Evolutionary conservation across 139 green algal species (phyloP).

Genomic region (Eudorina sp.): DNA sequence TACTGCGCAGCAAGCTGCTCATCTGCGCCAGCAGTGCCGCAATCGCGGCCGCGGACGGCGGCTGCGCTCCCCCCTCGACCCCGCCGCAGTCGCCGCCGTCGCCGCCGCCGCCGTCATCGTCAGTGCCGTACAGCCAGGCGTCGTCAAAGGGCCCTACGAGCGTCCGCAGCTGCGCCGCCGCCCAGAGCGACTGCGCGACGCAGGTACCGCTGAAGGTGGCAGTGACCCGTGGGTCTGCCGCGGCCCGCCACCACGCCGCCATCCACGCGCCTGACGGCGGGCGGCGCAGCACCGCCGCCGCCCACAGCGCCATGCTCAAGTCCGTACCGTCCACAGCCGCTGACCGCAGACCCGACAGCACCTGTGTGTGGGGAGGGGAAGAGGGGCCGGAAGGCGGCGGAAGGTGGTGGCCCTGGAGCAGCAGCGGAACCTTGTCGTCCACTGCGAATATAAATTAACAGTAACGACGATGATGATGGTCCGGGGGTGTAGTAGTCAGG

Average conservation of each 20-base stretch:
- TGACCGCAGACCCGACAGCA: constrained; percentile 8
- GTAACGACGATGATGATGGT: no score
- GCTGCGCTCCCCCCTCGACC: background rate
- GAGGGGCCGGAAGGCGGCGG: no score
- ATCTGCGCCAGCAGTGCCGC: background rate
- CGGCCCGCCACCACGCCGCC: constrained; percentile 12
- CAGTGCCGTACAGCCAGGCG: background rate
- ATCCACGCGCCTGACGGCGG: background rate
- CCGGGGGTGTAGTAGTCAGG: no score
- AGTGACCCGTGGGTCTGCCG: background rate
- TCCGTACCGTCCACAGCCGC: background rate
- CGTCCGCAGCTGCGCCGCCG: constrained; percentile 9
- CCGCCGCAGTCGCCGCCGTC: background rate
- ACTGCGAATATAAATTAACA: no score
- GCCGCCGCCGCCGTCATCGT: background rate
- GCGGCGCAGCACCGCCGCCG: constrained; percentile 8
- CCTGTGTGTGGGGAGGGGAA: background rate
- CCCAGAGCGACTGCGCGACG: constrained; percentile 30
- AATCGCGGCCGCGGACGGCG: background rate
- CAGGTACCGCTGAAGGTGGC: constrained; percentile 6
- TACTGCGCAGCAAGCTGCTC: background rate
- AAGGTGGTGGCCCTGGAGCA: no score
- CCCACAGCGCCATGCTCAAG: constrained; percentile 29
- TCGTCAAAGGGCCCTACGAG: background rate
- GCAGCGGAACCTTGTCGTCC: no score